Base-by-base conservation (phyloP, 371 early-diverging fungal species). In the Furculomyces boomerangus region DNA sequence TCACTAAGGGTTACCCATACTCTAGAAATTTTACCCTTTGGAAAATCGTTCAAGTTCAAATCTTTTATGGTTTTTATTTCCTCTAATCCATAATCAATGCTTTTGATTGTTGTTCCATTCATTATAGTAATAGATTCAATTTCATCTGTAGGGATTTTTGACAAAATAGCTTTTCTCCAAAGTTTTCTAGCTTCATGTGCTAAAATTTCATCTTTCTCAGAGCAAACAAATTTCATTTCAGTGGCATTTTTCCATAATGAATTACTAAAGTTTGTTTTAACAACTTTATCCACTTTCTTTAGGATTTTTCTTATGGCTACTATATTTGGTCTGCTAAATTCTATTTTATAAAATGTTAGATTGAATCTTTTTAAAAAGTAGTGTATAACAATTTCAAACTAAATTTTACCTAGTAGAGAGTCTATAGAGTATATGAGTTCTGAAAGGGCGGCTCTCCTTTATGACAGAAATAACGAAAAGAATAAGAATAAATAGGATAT, bases 1-100 rank as follows among this genome's bases (percentile, higher is more conserved):
- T 78, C 74, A 10, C 77, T 74, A n/a, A 78, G 71, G 1, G 72
- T 71, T 3, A 79, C 65, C 78, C 80, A 79, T 26, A 77, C 65
- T 5, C 74, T 63, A 0, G 75, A 72, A 30, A 77, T 46, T 20
- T 70, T 59, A 18, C 76, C 77, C 2, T 61, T 65, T 0, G 78
- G 76, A 49, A 74, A 68, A 30, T 62, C 60, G 20, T 59, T 60
- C 30, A 76, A 51, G 37, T 77, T 74, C 28, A 77, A 58, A 37
- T 68, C 61, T 16, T 63, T 57, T 50, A 75, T 66, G 18, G 74
- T 74, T 20, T 71, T 65, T 30, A 73, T 62, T 25, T 63, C 63
- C 0, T 65, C 47, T 14, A 22, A 30, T 10, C 40, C 55, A 24
- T 56, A 51, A 8, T 48, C 30, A 30, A 57, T 48, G 2, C 28